Percentiles rank a stretch among this genome's conserved stretches.
Conservation (phyloP, 2,329 filamentous ascomycete species). For the Hypoxylon sp. region DNA sequence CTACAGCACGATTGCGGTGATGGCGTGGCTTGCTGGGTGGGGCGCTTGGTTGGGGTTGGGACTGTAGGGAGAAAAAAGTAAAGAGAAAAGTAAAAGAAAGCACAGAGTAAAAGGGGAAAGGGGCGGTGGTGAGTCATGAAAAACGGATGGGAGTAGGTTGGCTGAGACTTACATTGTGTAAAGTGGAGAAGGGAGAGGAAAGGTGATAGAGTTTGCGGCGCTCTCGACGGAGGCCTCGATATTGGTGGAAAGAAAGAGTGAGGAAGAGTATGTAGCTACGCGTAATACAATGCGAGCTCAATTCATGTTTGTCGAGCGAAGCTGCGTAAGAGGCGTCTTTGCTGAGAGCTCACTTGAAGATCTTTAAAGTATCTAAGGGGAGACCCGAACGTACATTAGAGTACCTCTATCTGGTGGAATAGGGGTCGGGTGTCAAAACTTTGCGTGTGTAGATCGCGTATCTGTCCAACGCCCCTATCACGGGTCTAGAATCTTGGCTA, state of each 20-base stretch:
- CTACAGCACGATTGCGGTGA: neutral
- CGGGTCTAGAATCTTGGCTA: neutral
- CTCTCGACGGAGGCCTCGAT: neutral
- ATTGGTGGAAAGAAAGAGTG: neutral
- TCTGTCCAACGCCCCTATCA: neutral
- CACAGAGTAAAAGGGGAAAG: neutral
- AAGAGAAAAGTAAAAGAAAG: neutral
- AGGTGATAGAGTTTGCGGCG: neutral
- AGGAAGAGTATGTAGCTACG: neutral
- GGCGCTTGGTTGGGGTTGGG: constrained; percentile 10
- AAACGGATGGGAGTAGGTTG: neutral
- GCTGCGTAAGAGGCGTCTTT: neutral
- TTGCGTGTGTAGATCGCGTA: neutral
- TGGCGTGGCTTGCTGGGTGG: constrained; percentile 19
- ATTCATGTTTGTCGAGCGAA: neutral
- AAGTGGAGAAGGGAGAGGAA: neutral
- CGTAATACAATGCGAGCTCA: neutral
- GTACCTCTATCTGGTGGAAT: too few relatives aligned
- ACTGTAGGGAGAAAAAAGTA: neutral
- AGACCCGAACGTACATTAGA: neutral
- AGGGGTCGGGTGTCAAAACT: neutral
- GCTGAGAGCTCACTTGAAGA: neutral
- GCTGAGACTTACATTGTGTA: neutral
- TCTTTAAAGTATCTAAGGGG: neutral
- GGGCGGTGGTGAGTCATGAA: too few relatives aligned